These are phyloP conservation scores for Penicillium ochrochloron DNA, from an alignment of 495 filamentous ascomycete genomes.

Conservation along the genomic window DNA sequence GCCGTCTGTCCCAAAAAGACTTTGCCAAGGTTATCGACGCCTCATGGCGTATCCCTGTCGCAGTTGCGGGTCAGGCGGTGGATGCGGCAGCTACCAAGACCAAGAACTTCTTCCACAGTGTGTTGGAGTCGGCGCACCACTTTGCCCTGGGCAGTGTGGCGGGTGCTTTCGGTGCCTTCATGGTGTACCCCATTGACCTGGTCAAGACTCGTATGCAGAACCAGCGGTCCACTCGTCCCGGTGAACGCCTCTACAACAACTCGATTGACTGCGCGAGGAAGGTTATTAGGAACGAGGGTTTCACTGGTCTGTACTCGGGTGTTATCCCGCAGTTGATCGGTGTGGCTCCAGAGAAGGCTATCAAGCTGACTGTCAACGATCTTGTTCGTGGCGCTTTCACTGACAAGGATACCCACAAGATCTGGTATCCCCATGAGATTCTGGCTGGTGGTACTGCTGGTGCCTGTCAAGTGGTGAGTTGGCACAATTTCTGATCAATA, in stretches of 20 bases:
- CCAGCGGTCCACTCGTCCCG: conserved; percentile 79
- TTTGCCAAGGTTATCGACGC: conserved; percentile 95
- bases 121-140: conserved; percentile 82
- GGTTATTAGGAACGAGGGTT: conserved; percentile 90
- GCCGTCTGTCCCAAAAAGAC: conserved; percentile 77
- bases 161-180: conserved; percentile 96
- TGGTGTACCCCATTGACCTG: conserved; percentile 98
- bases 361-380: conserved; percentile 98
- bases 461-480: conserved; percentile 92
- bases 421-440: conserved; percentile 73
- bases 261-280: conserved; percentile 91
- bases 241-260: conserved; percentile 92
- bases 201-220: conserved; percentile 99
- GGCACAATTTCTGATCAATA: background rate
- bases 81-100: conserved; percentile 55
- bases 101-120: conserved; percentile 59
- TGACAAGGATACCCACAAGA: conserved; percentile 75
- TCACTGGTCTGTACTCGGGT: conserved; percentile 88
- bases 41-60: conserved; percentile 74
- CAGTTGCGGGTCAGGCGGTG: conserved; percentile 42
- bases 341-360: conserved; percentile 97
- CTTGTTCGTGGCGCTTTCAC: conserved; percentile 78
- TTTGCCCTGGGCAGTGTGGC: conserved; percentile 88
- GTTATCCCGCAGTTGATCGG: conserved; percentile 94
- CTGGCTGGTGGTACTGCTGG: conserved; percentile 90